phyloP scores from a whole-genome alignment of 225 moss, liverwort and hornwort genomes.

The Pseudisothecium myosuroides region DNA sequence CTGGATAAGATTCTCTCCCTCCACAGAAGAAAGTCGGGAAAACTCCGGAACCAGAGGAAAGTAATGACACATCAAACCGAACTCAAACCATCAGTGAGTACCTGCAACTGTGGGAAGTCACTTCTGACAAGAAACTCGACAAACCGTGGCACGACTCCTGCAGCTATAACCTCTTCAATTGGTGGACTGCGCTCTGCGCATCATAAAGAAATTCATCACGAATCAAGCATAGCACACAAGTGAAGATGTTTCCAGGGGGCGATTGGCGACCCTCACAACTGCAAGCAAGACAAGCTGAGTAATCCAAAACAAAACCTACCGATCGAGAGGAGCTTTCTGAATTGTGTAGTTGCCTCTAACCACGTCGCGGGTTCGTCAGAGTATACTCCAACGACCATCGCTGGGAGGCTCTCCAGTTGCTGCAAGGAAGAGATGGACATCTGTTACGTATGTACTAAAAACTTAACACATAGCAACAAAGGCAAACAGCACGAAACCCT shows the following conservation, averaged over 20 bases:
- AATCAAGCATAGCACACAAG: neutral
- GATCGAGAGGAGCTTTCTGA: conserved; percentile 82
- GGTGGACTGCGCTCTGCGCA: conserved; percentile 87
- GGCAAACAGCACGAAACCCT: neutral
- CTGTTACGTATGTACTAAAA: neutral
- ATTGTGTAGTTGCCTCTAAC: conserved; percentile 75
- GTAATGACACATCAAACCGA: neutral
- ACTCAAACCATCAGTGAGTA: neutral
- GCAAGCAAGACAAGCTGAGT: neutral
- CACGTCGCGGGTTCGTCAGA: conserved; percentile 51
- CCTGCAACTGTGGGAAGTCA: conserved; percentile 93
- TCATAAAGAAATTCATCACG: neutral
- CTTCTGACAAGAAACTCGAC: conserved; percentile 77
- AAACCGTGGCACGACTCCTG: conserved; percentile 88
- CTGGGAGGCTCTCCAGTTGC: conserved; percentile 74
- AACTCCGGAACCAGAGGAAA: neutral
- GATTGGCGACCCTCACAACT: neutral
- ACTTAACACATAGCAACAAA: neutral
- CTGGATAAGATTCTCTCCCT: neutral
- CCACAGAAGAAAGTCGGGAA: neutral
- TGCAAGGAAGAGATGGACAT: conserved; percentile 4
- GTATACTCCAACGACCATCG: conserved; percentile 72
- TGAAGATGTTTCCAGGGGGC: neutral
- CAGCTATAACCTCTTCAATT: conserved; percentile 89
- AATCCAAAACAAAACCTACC: conserved; percentile 21